Percentiles rank a stretch among this genome's conserved stretches.
These are phyloP conservation scores for Lentithecium fluviatile DNA, from an alignment of 495 filamentous ascomycete species.

Conservation along the genomic window DNA sequence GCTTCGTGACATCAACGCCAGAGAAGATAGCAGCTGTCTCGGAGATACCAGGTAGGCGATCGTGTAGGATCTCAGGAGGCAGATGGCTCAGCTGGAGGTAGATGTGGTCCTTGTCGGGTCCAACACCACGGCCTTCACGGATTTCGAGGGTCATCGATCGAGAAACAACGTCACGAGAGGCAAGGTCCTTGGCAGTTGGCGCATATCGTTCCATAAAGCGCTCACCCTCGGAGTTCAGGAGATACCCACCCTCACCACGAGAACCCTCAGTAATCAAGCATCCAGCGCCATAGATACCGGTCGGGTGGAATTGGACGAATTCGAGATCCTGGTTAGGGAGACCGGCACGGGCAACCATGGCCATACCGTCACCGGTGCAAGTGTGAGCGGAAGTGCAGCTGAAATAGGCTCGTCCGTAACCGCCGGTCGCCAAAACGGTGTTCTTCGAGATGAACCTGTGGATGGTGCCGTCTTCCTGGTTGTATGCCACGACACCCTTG, in stretches of 20 bases:
- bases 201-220: constrained; percentile 98
- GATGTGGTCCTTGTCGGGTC: constrained; percentile 94
- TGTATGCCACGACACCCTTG: constrained; percentile 93
- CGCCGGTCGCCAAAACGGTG: constrained; percentile 93
- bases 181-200: constrained; percentile 93
- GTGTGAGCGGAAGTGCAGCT: constrained; percentile 96
- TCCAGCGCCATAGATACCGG: constrained; percentile 95
- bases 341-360: constrained; percentile 95
- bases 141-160: constrained; percentile 98
- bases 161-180: constrained; percentile 87
- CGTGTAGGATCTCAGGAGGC: constrained; percentile 83
- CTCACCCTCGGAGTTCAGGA: constrained; percentile 93
- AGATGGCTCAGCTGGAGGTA: constrained; percentile 95
- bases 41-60: constrained; percentile 96
- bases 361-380: constrained; percentile 97
- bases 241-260: constrained; percentile 94
- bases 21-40: constrained; percentile 96
- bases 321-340: constrained; percentile 97
- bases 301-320: constrained; percentile 98
- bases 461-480: constrained; percentile 96
- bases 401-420: constrained; percentile 97
- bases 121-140: constrained; percentile 92
- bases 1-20: constrained; percentile 92
- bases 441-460: constrained; percentile 94
- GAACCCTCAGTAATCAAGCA: constrained; percentile 97